Evolutionary conservation across 345 rosid species (phyloP), one percentile per base, ranked within the genome.

Genomic region (Arabis alpina): DNA sequence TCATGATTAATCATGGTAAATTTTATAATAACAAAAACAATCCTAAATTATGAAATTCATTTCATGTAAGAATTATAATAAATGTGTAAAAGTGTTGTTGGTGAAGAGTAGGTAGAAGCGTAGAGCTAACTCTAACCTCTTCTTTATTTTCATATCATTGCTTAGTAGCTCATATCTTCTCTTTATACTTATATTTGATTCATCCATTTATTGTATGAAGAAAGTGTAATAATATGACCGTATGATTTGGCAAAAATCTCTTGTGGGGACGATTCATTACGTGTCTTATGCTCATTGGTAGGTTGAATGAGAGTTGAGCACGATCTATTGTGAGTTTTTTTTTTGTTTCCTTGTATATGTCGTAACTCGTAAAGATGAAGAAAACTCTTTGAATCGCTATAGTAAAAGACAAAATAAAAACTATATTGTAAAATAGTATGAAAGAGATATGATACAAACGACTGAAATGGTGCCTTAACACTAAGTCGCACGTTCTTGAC

Each of bases 401-500:
- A n/a, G 41, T n/a, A 73, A 41, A 41, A 54, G 61, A 73, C 67
- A 42, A 65, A 65, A 50, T 7, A 49, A 34, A 34, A 40, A 43
- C 39, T 39, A 16, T 12, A 55, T 6, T 25, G 55, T 49, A 40
- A 30, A 64, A 32, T 23, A 34, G 8, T 6, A 14, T 16, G 4
- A 11, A 74, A 60, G 15, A 58, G 72, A 58, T 58, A 57, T 73
- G 37, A 50, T 49, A 10, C 44, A 52, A 8, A 52, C 45, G 61
- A 67, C 52, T 60, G 73, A 66, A 74, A 52, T 66, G 78, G 74
- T 75, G 78, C 74, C 69, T 4, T 34, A 45, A 75, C 73, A 75
- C 78, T 68, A 68, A 75, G 78, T 68, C 8, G 52, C 78, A 75
- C 78, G 78, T 75, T 75, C 69, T 67, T 54, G 78, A 75, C 58